Evolutionary conservation across 73 alveolate genomes (phyloP).

Genomic region (Strombidium stylifer): DNA sequence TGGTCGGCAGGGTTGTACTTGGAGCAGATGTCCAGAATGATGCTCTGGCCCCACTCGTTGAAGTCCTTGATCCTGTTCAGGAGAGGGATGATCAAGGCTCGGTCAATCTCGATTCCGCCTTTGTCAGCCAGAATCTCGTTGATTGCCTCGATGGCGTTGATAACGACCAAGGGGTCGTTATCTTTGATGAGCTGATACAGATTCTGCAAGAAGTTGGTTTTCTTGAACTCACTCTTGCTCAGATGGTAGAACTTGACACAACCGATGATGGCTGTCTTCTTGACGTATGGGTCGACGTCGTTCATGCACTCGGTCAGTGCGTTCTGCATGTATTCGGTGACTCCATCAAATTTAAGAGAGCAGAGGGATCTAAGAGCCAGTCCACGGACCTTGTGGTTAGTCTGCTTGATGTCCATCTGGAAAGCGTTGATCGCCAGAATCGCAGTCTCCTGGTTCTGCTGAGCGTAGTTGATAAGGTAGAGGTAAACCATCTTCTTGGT

Average conservation of each 20-base stretch:
- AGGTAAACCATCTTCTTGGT: constrained; percentile 97
- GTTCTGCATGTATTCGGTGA: constrained; percentile 81
- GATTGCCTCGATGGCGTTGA: constrained; percentile 88
- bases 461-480: constrained; percentile 95
- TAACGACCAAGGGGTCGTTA: constrained; percentile 93
- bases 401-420: constrained; percentile 89
- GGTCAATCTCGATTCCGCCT: constrained; percentile 95
- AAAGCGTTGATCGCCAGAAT: constrained; percentile 96
- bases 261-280: constrained; percentile 98
- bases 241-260: constrained; percentile 89
- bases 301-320: constrained; percentile 91
- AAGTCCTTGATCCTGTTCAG: constrained; percentile 89
- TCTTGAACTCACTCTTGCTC: constrained; percentile 38
- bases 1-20: constrained; percentile 87
- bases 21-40: constrained; percentile 84
- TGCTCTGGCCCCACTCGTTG: constrained; percentile 97
- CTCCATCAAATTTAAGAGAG: constrained; percentile 91
- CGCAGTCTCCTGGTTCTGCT: constrained; percentile 90
- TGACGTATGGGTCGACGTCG: constrained; percentile 98
- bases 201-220: constrained; percentile 80
- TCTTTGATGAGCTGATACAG: constrained; percentile 91
- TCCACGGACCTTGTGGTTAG: constrained; percentile 95
- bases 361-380: constrained; percentile 96
- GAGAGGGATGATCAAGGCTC: constrained; percentile 87
- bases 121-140: constrained; percentile 94